These are phyloP conservation scores for Colletotrichum phormii DNA, from an alignment of 2,329 filamentous ascomycete genomes.

Conservation along the genomic window DNA sequence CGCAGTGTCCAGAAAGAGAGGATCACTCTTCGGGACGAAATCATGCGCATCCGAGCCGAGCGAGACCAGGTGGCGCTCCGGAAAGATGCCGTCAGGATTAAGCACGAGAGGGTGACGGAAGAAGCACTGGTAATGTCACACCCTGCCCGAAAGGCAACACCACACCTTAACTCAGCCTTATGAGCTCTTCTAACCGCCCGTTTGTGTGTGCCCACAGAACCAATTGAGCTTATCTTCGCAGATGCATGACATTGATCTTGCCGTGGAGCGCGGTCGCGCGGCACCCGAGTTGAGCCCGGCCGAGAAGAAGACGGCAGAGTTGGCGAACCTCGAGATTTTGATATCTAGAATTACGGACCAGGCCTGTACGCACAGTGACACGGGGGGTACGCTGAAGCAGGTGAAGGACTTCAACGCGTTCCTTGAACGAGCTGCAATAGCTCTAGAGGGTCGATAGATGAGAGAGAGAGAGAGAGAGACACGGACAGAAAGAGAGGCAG, in stretches of 20 bases:
- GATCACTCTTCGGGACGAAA: constrained; percentile 67
- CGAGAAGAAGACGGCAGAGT: constrained; percentile 60
- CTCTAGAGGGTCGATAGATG: constrained; percentile 56
- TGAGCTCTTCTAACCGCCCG: constrained; percentile 16
- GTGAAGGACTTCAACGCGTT: constrained; percentile 73
- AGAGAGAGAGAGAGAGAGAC: not conserved
- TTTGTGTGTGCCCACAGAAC: constrained; percentile 44
- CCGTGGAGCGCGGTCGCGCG: constrained; percentile 61
- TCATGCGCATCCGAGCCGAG: constrained; percentile 69
- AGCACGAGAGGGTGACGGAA: constrained; percentile 66
- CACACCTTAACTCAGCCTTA: constrained; percentile 12
- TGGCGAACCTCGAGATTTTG: constrained; percentile 68
- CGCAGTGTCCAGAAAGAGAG: constrained; percentile 69
- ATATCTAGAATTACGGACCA: constrained; percentile 66
- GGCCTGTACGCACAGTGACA: constrained; percentile 60
- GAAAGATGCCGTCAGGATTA: constrained; percentile 72
- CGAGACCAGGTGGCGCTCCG: constrained; percentile 71
- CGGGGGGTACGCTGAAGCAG: constrained; percentile 66
- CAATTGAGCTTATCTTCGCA: constrained; percentile 66
- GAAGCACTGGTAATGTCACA: constrained; percentile 59
- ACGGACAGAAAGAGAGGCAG: not conserved
- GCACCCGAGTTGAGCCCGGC: constrained; percentile 59
- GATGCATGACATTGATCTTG: constrained; percentile 73
- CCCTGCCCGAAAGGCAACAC: not conserved
- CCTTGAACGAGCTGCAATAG: constrained; percentile 69